Base-by-base conservation (phyloP, 2,329 filamentous ascomycete species). In the Cladosporium sp. region DNA sequence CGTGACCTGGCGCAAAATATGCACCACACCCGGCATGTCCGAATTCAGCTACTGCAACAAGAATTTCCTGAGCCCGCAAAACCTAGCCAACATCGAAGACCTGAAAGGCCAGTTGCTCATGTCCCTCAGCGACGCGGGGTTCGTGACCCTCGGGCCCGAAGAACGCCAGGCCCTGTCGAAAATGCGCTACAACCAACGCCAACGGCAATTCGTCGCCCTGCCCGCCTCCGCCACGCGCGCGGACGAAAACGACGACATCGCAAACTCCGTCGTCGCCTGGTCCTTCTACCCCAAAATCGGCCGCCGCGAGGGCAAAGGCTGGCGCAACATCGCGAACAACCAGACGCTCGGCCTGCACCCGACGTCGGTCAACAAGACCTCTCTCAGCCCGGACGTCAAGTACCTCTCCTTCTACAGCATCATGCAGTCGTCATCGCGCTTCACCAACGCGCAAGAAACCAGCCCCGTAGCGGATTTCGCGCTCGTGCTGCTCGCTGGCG, bases 361-460 rank as follows among this genome's bases (percentile, higher is more conserved):
- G 1, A 88, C 86, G 1, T 95, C 89, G 1, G 88, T 99, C 58
- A 97, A 97, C 68, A 90, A 90, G 64, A 75, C 75, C 53, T 73
- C 76, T 41, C 51, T 61, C 13, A 38, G 38, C n/a, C 44, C 58
- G 1, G 60, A 63, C 2, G 73, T 90, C 34, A 85, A 84, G 63
- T 97, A 89, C 83, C 73, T 99, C 39, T 93, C 88, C 1, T 99
- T 96, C 68, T 97, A 97, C 71, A 88, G 95, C 67, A 96, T 97
- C 57, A 95, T 97, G 89, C 91, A 96, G 68, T 86, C 87, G 2
- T 90, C 75, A 72, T 88, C 84, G 79, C 80, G 79, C 54, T 85
- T 86, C 61, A 89, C 92, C 58, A 95, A 96, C 57, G 93, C 93
- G 1, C 91, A 96, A 58, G 89, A 95, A 65, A 95, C 89, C 1